Percentiles rank a stretch among this genome's conserved stretches.
These are phyloP conservation scores for Pythium aristosporum DNA, from an alignment of 352 stramenopile genomes.

Conservation along the genomic window DNA sequence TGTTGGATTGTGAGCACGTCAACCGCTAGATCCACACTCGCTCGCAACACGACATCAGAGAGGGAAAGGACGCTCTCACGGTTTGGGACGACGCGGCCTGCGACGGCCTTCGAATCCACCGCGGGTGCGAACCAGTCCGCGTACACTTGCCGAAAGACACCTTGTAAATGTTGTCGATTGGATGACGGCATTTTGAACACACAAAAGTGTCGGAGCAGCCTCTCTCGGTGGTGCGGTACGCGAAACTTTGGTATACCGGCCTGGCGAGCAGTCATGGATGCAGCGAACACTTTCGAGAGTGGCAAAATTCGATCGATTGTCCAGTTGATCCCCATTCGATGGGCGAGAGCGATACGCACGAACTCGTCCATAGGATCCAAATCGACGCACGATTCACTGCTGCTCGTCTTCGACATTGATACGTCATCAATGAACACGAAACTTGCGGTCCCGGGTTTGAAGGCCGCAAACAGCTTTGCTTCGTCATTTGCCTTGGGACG, in stretches of 20 bases:
- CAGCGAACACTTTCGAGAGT: slow-evolving; percentile 43
- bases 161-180: slow-evolving; percentile 44
- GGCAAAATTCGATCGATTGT: slow-evolving; percentile 27
- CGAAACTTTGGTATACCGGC: not conserved
- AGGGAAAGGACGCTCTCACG: slow-evolving; percentile 31
- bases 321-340: slow-evolving; percentile 39
- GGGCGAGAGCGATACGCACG: slow-evolving; percentile 48
- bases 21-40: slow-evolving; percentile 46
- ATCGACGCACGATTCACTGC: not conserved
- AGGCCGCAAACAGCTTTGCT: slow-evolving; percentile 34
- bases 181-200: slow-evolving; percentile 44
- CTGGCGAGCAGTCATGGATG: slow-evolving; percentile 32
- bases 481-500: slow-evolving; percentile 37
- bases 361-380: slow-evolving; percentile 35
- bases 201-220: slow-evolving; percentile 51
- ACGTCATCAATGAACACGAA: slow-evolving; percentile 68
- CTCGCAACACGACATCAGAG: slow-evolving; percentile 50
- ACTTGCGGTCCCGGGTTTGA: slow-evolving; percentile 19
- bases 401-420: not conserved
- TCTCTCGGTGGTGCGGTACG: slow-evolving; percentile 2
- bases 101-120: not conserved
- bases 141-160: slow-evolving; percentile 52
- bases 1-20: slow-evolving; percentile 45
- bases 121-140: slow-evolving; percentile 28
- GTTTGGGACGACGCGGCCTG: not conserved